Conservation (phyloP, 2,329 filamentous ascomycete species). For the Fusarium albosuccineum region DNA sequence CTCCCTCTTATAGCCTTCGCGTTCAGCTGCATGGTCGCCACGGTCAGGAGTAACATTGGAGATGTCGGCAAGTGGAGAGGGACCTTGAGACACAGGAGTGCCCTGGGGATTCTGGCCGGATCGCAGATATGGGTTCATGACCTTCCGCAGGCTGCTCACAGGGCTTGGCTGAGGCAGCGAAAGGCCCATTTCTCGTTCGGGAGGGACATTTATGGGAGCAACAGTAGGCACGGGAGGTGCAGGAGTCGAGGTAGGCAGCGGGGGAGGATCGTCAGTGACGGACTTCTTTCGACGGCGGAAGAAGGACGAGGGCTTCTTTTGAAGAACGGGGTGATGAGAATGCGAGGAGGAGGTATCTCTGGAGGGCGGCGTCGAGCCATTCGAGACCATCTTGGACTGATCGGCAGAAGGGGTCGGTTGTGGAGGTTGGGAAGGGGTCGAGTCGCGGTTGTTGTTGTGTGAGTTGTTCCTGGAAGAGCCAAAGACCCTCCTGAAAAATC, state of each 20-base stretch:
- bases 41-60: conserved; percentile 42
- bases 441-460: conserved; percentile 38
- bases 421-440: conserved; percentile 38
- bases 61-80: conserved; percentile 43
- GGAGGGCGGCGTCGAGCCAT: conserved; percentile 63
- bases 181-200: conserved; percentile 48
- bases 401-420: conserved; percentile 48
- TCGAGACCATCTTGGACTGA: conserved; percentile 59
- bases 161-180: conserved; percentile 67
- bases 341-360: conserved; percentile 60
- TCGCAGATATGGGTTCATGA: conserved; percentile 86
- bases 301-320: conserved; percentile 95
- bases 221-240: conserved; percentile 56
- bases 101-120: conserved; percentile 47
- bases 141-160: conserved; percentile 83
- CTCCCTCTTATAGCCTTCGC: conserved; percentile 62
- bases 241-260: conserved; percentile 64
- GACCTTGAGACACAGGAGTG: conserved; percentile 44
- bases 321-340: conserved; percentile 69
- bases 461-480: conserved; percentile 72
- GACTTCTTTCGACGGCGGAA: conserved; percentile 96
- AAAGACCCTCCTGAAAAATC: conserved; percentile 96
- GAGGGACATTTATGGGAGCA: conserved; percentile 50
- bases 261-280: conserved; percentile 76
- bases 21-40: conserved; percentile 33